phyloP scores from a whole-genome alignment of 2,329 filamentous ascomycete genomes.

The Aspergillus flavus region DNA sequence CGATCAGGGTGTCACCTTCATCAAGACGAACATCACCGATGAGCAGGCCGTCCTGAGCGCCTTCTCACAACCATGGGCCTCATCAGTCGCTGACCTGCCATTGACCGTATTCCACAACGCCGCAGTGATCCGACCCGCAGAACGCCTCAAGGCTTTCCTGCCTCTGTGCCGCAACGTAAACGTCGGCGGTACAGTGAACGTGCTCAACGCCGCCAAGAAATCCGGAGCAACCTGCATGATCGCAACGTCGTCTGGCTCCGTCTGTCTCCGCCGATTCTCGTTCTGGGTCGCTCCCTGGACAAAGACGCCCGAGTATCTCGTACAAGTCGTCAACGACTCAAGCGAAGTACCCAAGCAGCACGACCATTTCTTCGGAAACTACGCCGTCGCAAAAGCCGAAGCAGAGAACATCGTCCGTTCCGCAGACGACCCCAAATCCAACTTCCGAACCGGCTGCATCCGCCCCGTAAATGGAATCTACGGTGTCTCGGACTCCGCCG shows the following conservation, averaged over 20 bases:
- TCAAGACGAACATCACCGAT: constrained; percentile 56
- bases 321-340: constrained; percentile 52
- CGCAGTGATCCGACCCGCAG: constrained; percentile 55
- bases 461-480: constrained; percentile 59
- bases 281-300: constrained; percentile 52
- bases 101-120: constrained; percentile 63
- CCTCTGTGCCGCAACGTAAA: constrained; percentile 53
- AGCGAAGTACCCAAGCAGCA: constrained; percentile 44
- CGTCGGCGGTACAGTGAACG: constrained; percentile 53
- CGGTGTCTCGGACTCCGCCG: constrained; percentile 47
- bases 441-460: constrained; percentile 58
- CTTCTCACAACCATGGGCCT: constrained; percentile 53
- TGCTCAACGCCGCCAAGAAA: constrained; percentile 51
- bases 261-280: constrained; percentile 45
- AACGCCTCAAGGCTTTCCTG: constrained; percentile 52
- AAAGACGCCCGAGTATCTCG: constrained; percentile 40
- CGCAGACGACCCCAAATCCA: constrained; percentile 39
- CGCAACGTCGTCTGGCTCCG: constrained; percentile 56
- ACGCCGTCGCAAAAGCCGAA: constrained; percentile 55
- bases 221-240: constrained; percentile 55
- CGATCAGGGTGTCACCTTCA: constrained; percentile 47
- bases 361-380: constrained; percentile 51
- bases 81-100: constrained; percentile 45
- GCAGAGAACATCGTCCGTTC: constrained; percentile 55
- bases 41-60: constrained; percentile 46